Evolutionary conservation across 306 rosid species (phyloP), one percentile per base, ranked within the genome.

Genomic region (Malus orientalis): DNA sequence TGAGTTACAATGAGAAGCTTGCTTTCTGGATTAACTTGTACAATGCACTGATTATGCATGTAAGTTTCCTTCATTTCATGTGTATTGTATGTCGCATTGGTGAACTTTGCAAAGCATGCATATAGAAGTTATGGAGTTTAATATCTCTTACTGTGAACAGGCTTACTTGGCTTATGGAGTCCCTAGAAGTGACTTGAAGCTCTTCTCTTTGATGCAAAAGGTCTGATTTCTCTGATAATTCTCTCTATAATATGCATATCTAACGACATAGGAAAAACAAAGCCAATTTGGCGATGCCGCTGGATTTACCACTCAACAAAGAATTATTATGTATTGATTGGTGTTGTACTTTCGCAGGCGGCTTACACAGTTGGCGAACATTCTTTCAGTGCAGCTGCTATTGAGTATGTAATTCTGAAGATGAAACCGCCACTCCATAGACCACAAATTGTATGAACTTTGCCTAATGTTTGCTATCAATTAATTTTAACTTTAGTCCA

Each of bases 101-200:
- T 68, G 18, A 32, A 45, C 33, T 70, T 59, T 59, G 8, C 58
- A 61, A 51, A 70, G 40, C 71, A 47, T 51, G 38, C 62, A 36
- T 49, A 27, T 53, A 29, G 36, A 64, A 58, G 6, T 27, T 42
- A 6, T 68, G 33, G 62, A 75, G 54, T 55, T 76, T 18, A 64
- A 29, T 20, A 30, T 38, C 25, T 64, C 11, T 49, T 45, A 33
- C 57, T 55, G 30, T 71, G 23, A 53, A 73, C 93, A 88, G 96
- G 96, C 96, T 76, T 90, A 88, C 77, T 83, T 90, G 78, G 96
- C 96, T 23, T 90, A 90, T 78, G 96, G 96, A 82, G 96, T 90
- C 80, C 96, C 96, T 44, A 86, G 86, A 82, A 88, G 89, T 81
- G 96, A 90, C 71, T 84, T 90, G 77, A 90, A 90, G 79, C 84